Conservation (phyloP, 2,329 filamentous ascomycete genomes). For the Alternaria sp. region DNA sequence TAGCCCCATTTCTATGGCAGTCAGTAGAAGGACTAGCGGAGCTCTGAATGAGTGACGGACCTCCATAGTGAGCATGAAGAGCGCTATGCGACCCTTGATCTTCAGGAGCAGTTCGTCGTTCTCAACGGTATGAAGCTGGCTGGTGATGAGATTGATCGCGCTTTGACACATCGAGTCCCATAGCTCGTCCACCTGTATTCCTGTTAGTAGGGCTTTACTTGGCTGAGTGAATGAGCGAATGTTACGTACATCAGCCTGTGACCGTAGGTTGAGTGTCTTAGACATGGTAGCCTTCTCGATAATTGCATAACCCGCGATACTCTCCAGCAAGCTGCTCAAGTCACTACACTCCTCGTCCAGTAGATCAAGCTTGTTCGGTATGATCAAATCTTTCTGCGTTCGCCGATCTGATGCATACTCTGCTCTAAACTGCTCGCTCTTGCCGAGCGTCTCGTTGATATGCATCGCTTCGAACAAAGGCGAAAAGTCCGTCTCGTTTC, state of each 20-base stretch:
- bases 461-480: conserved; percentile 94
- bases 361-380: conserved; percentile 78
- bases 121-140: conserved; percentile 77
- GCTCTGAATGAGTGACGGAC: conserved; percentile 55
- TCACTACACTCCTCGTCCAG: conserved; percentile 82
- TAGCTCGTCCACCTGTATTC: conserved; percentile 81
- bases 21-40: conserved; percentile 6
- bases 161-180: conserved; percentile 98
- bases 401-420: conserved; percentile 93
- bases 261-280: conserved; percentile 78
- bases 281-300: conserved; percentile 94
- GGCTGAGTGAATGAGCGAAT: accelerated
- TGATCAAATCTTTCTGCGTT: conserved; percentile 87
- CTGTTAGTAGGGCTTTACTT: conserved; percentile 1
- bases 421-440: conserved; percentile 85
- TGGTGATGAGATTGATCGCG: conserved; percentile 80
- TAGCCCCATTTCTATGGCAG: conserved; percentile 80
- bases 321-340: conserved; percentile 88
- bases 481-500: conserved; percentile 91
- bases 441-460: conserved; percentile 92
- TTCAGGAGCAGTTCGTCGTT: conserved; percentile 92
- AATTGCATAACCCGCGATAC: conserved; percentile 94
- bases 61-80: conserved; percentile 99
- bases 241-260: conserved; percentile 74
- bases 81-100: conserved; percentile 88